Evolutionary conservation across 192 early-diverging fungal species (phyloP), one percentile per base, ranked within the genome.

Genomic region (Geranomyces variabilis): DNA sequence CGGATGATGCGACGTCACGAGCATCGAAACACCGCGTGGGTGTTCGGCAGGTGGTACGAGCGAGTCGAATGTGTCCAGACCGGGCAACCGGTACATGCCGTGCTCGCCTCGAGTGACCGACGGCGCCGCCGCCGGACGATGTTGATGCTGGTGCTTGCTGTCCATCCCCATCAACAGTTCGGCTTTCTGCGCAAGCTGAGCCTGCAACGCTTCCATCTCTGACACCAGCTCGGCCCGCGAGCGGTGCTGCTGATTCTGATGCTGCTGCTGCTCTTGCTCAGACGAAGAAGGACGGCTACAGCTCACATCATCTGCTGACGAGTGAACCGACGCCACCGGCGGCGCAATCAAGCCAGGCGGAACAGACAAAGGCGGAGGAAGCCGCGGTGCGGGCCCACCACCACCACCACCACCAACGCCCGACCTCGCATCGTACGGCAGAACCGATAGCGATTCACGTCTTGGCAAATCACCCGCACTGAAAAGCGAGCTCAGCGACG

Each of bases 181-280:
- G 19, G 51, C 51, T 17, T 53, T 53, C 7, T 53, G 24, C 17
- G 51, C 51, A 3, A 53, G 51, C 24, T 53, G 51, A 17, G 51
- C 15, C 29, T 60, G 24, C 28, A 60, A 29, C 4, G 4, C 9
- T 3, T 60, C 58, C 3, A 60, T 60, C 58, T 60, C 58, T 26
- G 58, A 60, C 9, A 60, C 12, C 9, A 60, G 58, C 29, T 60
- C 58, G 7, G 58, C 58, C 5, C 58, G 8, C 58, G 58, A 31
- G 29, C 31, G 58, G 28, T 60, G 17, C 29, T 29, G 56, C 46
- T 47, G 46, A 12, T 19, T 12, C 19, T 47, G 46, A 12, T 47
- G 46, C 19, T 47, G 46, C 46, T 47, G 46, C 46, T 47, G 6
- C 51, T 24, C 8, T 14, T n/a, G 21, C 21, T n/a, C 21, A 9